Percentiles rank a stretch among this genome's conserved stretches.
phyloP scores from a whole-genome alignment of 306 rosid species.

The Trifolium fragiferum region DNA sequence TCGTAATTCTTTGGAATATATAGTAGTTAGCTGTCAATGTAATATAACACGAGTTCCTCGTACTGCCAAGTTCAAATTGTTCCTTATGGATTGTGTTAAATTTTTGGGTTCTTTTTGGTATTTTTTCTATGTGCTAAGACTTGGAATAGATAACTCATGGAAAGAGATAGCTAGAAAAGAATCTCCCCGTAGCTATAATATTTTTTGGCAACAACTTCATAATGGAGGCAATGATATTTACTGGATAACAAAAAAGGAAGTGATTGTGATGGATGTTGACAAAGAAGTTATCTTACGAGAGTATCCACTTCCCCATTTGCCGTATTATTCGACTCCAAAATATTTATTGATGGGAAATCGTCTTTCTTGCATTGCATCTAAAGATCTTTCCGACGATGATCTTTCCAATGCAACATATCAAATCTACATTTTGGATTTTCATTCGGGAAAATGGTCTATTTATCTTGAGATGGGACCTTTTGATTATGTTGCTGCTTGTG shows the following conservation, averaged over 20 bases:
- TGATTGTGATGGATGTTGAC: slow-evolving; percentile 2
- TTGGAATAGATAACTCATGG: slow-evolving; percentile 10
- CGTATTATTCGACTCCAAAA: neutral
- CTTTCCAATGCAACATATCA: neutral
- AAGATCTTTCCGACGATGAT: neutral
- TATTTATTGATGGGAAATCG: neutral
- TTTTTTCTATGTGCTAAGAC: neutral
- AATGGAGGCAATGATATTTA: slow-evolving; percentile 1
- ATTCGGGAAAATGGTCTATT: neutral
- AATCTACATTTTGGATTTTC: neutral
- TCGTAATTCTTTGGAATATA: neutral
- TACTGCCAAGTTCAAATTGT: neutral
- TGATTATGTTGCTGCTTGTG: neutral
- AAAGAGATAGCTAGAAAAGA: slow-evolving; percentile 1
- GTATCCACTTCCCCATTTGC: neutral
- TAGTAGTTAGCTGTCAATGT: neutral
- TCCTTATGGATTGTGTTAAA: neutral
- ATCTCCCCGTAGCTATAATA: neutral
- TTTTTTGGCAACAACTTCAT: neutral
- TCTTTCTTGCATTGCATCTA: neutral
- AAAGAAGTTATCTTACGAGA: neutral
- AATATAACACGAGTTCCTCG: neutral
- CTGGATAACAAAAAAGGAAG: neutral
- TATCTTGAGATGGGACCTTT: neutral
- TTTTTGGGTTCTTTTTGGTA: neutral